Percentiles rank a stretch among this genome's conserved stretches.
phyloP scores from a whole-genome alignment of 345 rosid species.

The Atalantia buxifolia region DNA sequence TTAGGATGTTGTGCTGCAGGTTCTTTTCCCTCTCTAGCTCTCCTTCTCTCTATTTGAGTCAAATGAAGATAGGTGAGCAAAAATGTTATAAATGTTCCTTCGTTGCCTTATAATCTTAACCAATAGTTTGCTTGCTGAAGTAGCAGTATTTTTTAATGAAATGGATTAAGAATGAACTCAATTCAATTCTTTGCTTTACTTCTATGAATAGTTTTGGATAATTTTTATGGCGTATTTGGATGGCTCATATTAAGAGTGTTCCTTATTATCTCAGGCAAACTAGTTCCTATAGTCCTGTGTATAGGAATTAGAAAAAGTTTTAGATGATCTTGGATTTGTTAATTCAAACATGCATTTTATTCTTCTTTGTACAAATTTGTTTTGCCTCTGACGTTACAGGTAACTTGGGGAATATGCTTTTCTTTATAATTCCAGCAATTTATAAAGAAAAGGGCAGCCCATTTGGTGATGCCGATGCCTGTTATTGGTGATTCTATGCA shows the following conservation, averaged over 20 bases:
- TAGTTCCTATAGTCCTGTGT: no score
- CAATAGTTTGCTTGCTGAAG: not conserved
- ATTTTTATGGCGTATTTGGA: not conserved
- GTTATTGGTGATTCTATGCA: no score
- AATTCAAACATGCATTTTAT: not conserved
- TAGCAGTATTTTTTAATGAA: not conserved
- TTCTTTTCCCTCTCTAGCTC: no score
- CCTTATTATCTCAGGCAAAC: not conserved
- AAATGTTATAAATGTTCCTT: no score
- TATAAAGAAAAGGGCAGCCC: constrained; percentile 28
- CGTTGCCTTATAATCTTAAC: not conserved
- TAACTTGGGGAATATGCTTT: constrained; percentile 32
- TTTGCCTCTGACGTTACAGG: constrained; percentile 14
- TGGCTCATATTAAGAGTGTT: not conserved
- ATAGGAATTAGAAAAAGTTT: not conserved
- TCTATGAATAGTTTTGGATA: no score
- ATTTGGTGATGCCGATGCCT: constrained; percentile 23
- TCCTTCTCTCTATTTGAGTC: no score
- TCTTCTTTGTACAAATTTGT: not conserved
- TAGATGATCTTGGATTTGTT: not conserved
- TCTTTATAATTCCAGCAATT: constrained; percentile 34
- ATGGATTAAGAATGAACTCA: not conserved
- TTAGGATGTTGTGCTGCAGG: no score
- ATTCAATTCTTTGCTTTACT: not conserved
- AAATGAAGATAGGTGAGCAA: no score